Evolutionary conservation across 2,329 filamentous ascomycete genomes (phyloP), one percentile per base, ranked within the genome.

Genomic region (Arthrobotrys sphaeroides): DNA sequence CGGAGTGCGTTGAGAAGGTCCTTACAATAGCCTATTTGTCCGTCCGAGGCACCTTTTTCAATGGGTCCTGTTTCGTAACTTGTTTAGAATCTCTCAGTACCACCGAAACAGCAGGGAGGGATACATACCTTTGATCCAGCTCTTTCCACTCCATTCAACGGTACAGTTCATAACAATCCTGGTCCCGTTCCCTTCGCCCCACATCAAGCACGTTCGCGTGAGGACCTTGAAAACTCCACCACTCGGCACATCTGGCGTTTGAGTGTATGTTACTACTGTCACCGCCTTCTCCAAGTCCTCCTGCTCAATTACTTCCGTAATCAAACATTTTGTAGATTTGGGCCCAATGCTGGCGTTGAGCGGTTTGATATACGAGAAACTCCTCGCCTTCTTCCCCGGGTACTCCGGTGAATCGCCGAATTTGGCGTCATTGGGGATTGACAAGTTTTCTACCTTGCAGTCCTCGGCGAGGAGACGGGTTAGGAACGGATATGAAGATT

Each of bases 91-190:
- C 77, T 31, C 77, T 12, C 22, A n/a, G n/a, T 9, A 3, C 22
- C 24, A 49, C 16, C 38, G 53, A 49, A 28, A 22, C 59, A 2
- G 67, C 40, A 61, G 20, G 28, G 24, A 53, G 5, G 5, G 20
- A 65, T 53, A 26, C 22, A 81, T 85, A 96, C 94, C 92, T 85
- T 95, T 97, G 49, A 99, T 84, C 95, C 95, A 99, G 84, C 94
- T 97, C 86, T 98, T 99, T 79, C 94, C 94, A 2, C 90, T 90
- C 96, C 96, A 99, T 81, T 99, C 96, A 45, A 97, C 91, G 1
- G 89, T 90, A 82, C 93, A 97, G 78, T 90, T 97, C 84, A 94
- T 90, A 77, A 95, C 89, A 28, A 99, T 84, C 26, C 93, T 88
- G 0, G 96, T 99, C 40, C 45, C 78, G 24, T 67, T 73, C 1